Percentiles rank a stretch among this genome's conserved stretches.
Evolutionary conservation across 108 stramenopile species (phyloP).

Genomic region (Aurantiochytrium sp.): DNA sequence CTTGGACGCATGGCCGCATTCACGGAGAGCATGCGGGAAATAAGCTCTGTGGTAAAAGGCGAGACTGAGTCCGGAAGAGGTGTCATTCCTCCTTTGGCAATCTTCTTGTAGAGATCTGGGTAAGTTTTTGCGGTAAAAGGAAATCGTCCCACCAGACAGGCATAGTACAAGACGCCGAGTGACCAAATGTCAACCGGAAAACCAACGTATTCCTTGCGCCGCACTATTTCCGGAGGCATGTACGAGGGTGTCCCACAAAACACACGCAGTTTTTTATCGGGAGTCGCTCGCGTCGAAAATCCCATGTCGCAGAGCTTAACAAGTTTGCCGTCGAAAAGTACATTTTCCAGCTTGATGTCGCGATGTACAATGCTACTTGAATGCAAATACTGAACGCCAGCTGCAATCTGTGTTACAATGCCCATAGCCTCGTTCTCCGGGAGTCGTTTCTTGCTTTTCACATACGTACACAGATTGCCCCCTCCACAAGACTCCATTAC

Average conservation of each 20-base stretch:
- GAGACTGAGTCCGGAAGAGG: constrained; percentile 40
- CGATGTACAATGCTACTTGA: constrained; percentile 46
- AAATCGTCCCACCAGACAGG: constrained; percentile 50
- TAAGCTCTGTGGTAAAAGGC: constrained; percentile 18
- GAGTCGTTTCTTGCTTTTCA: constrained; percentile 42
- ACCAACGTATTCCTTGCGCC: constrained; percentile 52
- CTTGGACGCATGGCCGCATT: constrained; percentile 23
- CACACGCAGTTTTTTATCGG: constrained; percentile 39
- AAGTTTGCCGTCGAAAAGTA: constrained; percentile 36
- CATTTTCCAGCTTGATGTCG: constrained; percentile 59
- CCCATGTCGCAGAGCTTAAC: constrained; percentile 56
- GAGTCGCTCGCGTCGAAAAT: constrained; percentile 30
- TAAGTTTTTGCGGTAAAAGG: constrained; percentile 52
- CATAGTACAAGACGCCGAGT: constrained; percentile 49
- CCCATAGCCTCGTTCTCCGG: constrained; percentile 39
- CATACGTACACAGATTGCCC: constrained; percentile 57
- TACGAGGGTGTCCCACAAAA: constrained; percentile 61
- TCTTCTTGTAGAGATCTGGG: constrained; percentile 56
- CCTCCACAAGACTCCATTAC: constrained; percentile 51
- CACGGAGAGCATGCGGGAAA: constrained; percentile 33
- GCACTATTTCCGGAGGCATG: constrained; percentile 61
- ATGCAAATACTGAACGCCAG: constrained; percentile 49
- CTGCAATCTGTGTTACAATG: constrained; percentile 38
- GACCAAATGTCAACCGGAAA: constrained; percentile 55
- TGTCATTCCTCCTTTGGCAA: constrained; percentile 30